phyloP scores from a whole-genome alignment of 2,329 filamentous ascomycete genomes.

The Gliomastix tumulicola region DNA sequence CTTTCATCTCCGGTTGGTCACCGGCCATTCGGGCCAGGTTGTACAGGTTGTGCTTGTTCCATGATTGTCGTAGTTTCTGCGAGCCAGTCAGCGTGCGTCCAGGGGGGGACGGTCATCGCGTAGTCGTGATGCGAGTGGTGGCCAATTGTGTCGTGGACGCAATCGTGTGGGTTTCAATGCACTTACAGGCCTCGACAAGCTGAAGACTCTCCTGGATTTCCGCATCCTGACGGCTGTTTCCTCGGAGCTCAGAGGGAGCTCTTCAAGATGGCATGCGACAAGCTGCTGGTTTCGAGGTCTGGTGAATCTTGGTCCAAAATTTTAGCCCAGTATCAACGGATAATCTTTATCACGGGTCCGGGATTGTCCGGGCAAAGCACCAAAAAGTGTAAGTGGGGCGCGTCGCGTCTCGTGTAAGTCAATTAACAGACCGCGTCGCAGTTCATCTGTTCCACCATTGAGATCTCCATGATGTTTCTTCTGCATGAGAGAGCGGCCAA shows the following conservation, averaged over 20 bases:
- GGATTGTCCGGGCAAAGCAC: background rate
- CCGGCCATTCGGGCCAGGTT: conserved; percentile 54
- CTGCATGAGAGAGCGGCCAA: too few species aligned
- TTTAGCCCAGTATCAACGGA: background rate
- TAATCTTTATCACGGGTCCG: background rate
- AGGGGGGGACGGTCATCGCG: too few species aligned
- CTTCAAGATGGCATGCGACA: background rate
- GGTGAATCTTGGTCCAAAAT: background rate
- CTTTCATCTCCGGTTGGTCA: conserved; percentile 18
- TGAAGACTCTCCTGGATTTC: conserved; percentile 56
- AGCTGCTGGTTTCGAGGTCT: background rate
- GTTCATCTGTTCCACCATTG: too few species aligned
- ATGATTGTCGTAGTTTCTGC: conserved; percentile 90
- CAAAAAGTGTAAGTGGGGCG: too few species aligned
- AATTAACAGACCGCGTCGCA: too few species aligned
- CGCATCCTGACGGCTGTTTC: conserved; percentile 34
- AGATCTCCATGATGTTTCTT: too few species aligned
- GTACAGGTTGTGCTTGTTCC: conserved; percentile 97
- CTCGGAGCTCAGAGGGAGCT: background rate
- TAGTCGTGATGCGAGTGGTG: too few species aligned
- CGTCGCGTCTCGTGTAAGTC: too few species aligned
- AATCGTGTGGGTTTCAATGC: too few species aligned
- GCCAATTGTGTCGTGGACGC: too few species aligned
- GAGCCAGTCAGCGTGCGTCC: too few species aligned
- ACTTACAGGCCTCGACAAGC: conserved; percentile 58